Percentiles rank a stretch among this genome's conserved stretches.
Evolutionary conservation across 176 grass and related monocot species (phyloP).

Genomic region (Phragmites australis): DNA sequence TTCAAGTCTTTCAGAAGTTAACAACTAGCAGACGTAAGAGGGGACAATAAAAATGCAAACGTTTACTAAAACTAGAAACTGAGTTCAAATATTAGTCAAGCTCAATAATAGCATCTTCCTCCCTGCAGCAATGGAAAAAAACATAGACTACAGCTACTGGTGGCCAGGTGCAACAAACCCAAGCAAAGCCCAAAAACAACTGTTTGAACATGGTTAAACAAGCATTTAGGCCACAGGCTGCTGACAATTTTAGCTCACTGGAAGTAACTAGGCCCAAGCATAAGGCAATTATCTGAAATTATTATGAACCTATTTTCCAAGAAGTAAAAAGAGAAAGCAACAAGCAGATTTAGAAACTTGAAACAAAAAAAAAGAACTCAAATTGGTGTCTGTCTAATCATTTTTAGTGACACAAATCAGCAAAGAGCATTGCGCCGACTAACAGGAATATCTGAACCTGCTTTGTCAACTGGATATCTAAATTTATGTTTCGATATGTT

Average conservation of each 20-base stretch:
- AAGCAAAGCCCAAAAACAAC: slow-evolving; percentile 1
- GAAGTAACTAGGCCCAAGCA: slow-evolving; percentile 1
- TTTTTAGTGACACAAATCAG: not conserved
- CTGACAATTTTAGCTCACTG: slow-evolving; percentile 17
- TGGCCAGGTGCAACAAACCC: not conserved
- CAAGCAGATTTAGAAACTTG: not conserved
- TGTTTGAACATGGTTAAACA: slow-evolving; percentile 9
- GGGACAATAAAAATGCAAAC: not conserved
- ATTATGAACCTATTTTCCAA: not conserved
- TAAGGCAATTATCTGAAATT: not conserved
- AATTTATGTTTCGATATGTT: not conserved
- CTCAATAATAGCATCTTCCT: not conserved
- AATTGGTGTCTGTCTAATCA: not conserved
- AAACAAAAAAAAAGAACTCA: not conserved
- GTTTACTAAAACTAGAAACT: slow-evolving; percentile 5
- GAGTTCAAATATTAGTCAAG: not conserved
- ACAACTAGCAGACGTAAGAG: not conserved
- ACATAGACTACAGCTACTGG: no score
- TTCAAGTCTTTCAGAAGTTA: slow-evolving; percentile 22
- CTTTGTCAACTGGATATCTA: not conserved
- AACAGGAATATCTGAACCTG: slow-evolving; percentile 7
- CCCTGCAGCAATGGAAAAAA: not conserved
- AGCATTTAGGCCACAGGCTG: not conserved
- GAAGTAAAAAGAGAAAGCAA: not conserved
- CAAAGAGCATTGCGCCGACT: not conserved